These are phyloP conservation scores for Lactarius quietus DNA, from an alignment of 768 basidiomycete species.

Conservation along the genomic window DNA sequence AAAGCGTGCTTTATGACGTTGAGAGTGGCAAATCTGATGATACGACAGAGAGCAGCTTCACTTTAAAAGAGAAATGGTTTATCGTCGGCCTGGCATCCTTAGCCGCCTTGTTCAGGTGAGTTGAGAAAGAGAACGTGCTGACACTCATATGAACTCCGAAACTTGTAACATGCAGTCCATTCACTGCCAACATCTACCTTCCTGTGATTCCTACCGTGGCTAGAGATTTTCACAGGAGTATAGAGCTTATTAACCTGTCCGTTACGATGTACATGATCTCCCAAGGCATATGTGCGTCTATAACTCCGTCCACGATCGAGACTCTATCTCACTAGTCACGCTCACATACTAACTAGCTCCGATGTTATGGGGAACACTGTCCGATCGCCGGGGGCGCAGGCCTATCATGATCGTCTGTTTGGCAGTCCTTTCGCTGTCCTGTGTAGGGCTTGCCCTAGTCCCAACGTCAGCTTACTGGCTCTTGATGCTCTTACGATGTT, in stretches of 20 bases:
- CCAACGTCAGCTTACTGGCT: slow-evolving; percentile 70
- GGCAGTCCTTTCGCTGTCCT: slow-evolving; percentile 57
- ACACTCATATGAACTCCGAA: background rate
- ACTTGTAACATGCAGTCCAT: slow-evolving; percentile 49
- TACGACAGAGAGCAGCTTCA: slow-evolving; percentile 44
- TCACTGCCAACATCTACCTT: slow-evolving; percentile 76
- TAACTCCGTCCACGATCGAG: background rate
- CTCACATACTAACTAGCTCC: slow-evolving; percentile 33
- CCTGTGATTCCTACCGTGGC: slow-evolving; percentile 73
- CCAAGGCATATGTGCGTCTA: slow-evolving; percentile 53
- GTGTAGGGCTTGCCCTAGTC: slow-evolving; percentile 56
- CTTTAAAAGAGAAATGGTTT: slow-evolving; percentile 59
- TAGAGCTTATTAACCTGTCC: slow-evolving; percentile 74
- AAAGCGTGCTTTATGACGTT: background rate
- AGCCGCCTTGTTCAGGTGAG: slow-evolving; percentile 62
- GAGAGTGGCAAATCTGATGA: slow-evolving; percentile 16
- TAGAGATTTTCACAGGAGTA: slow-evolving; percentile 56
- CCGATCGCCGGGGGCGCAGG: slow-evolving; percentile 62
- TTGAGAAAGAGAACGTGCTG: background rate
- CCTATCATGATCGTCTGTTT: slow-evolving; percentile 63
- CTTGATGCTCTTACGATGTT: slow-evolving; percentile 70
- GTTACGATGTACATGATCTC: slow-evolving; percentile 75
- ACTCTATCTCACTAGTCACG: background rate
- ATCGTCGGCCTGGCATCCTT: slow-evolving; percentile 56
- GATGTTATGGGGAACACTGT: slow-evolving; percentile 62